phyloP scores from a whole-genome alignment of 2,329 filamentous ascomycete species.

The Colletotrichum tamarilloi region DNA sequence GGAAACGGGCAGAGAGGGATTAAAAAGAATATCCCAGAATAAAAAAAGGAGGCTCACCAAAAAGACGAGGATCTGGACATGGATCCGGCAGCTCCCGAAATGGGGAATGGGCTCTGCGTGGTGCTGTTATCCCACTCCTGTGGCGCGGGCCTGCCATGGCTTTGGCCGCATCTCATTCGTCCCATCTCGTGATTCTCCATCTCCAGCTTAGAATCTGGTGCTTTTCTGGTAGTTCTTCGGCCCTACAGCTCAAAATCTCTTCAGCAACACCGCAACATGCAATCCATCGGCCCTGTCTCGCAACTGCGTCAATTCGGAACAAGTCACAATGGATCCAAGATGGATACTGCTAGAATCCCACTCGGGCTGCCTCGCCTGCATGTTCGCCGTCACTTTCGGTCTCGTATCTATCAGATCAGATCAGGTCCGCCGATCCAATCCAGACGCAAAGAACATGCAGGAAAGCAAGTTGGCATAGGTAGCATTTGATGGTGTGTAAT shows the following conservation, averaged over 20 bases:
- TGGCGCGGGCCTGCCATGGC: conserved; percentile 1
- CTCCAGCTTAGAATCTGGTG: conserved; percentile 10
- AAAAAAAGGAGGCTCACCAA: background rate
- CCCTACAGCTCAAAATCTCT: conserved; percentile 15
- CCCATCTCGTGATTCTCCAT: conserved; percentile 28
- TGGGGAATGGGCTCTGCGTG: conserved; percentile 15
- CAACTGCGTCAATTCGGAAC: background rate
- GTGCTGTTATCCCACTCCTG: conserved; percentile 8
- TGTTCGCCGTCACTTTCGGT: conserved; percentile 24
- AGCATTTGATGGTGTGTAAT: background rate
- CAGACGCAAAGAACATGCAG: background rate
- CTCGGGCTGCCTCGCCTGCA: conserved; percentile 1
- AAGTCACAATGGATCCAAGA: background rate
- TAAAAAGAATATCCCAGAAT: background rate
- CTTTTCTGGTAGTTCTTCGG: conserved; percentile 27
- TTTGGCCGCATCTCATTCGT: conserved; percentile 7
- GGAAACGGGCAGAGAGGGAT: background rate
- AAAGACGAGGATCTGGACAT: background rate
- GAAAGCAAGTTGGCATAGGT: background rate
- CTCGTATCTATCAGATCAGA: conserved; percentile 26
- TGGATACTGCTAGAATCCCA: background rate
- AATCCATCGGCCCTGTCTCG: background rate
- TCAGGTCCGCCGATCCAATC: conserved; percentile 22
- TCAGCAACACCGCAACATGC: conserved; percentile 3
- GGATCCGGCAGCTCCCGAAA: background rate